Evolutionary conservation across 2,329 filamentous ascomycete species (phyloP), one percentile per base, ranked within the genome.

Genomic region (Alternaria longipes): DNA sequence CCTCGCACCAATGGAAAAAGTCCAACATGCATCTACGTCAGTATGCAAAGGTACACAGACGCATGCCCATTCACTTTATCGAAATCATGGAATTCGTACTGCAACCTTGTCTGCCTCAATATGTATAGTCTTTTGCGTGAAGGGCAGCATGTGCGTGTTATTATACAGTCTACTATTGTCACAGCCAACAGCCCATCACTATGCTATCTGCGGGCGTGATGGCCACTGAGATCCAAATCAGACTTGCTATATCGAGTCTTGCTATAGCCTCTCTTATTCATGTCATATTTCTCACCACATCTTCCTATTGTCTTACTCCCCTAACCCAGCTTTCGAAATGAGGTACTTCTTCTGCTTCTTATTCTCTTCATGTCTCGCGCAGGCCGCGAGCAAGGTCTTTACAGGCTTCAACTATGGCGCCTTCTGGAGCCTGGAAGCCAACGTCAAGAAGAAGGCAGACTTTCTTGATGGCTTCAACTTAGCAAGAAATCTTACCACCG

Each of bases 331-430:
- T 6, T 8, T 28, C 22, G 47, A 30, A 18, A 69, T 69, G 68
- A 59, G 38, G 11, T 8, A n/a, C 3, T 24, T 54, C 46, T 7
- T 18, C 5, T 16, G 45, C 20, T 22, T 66, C 7, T 26, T 63
- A 11, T 41, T 57, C 16, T 8, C 40, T 12, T 58, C 44, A 26
- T 52, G 53, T 5, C 49, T 70, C 16, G 47, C 58, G 8, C 56
- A 56, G n/a, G 50, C 65, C 16, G 63, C 65, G 24, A 67, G 45
- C 36, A 54, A 55, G 6, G 51, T 74, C 12, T 65, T 73, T 47
- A 73, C 69, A 12, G 73, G 73, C 34, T 75, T 77, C 64, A 70
- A 66, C 55, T 69, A 74, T 45, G 73, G 73, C 36, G 64, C 69
- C 22, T 74, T 71, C 54, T 76, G 73, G 73, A 26, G 49, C 36